These are phyloP conservation scores for Glycine latifolia DNA, from an alignment of 306 rosid genomes.

Conservation along the genomic window DNA sequence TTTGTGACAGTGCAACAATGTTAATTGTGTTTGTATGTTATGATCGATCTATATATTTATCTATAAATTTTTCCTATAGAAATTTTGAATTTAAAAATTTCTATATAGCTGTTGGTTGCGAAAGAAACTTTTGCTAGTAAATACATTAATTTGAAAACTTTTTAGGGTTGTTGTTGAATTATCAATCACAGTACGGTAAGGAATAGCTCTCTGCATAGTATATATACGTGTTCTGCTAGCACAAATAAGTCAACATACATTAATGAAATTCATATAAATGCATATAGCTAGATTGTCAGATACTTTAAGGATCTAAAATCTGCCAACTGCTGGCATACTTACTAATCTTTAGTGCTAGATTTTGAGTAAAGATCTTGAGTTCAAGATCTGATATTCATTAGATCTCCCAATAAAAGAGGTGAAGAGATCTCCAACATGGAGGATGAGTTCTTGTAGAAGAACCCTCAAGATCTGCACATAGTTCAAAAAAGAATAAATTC, in stretches of 20 bases:
- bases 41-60: too few relatives aligned
- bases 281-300: neutral
- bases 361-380: too few relatives aligned
- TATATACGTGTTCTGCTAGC: neutral
- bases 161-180: neutral
- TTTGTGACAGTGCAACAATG: neutral
- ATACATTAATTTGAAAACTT: neutral
- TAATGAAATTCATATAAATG: slow-evolving; percentile 3
- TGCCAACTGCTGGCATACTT: neutral
- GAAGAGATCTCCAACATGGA: too few relatives aligned
- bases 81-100: neutral
- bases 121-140: neutral
- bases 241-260: neutral
- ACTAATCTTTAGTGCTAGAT: too few relatives aligned
- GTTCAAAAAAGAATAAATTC: too few relatives aligned
- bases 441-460: too few relatives aligned
- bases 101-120: too few relatives aligned
- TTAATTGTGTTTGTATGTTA: neutral
- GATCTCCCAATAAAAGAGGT: too few relatives aligned
- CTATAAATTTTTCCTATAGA: neutral
- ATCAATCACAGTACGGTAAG: neutral
- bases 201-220: neutral
- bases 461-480: too few relatives aligned
- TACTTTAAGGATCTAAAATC: neutral
- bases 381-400: too few relatives aligned